Evolutionary conservation across 2,329 filamentous ascomycete species (phyloP).

Genomic region (Colletotrichum euphorbiae): DNA sequence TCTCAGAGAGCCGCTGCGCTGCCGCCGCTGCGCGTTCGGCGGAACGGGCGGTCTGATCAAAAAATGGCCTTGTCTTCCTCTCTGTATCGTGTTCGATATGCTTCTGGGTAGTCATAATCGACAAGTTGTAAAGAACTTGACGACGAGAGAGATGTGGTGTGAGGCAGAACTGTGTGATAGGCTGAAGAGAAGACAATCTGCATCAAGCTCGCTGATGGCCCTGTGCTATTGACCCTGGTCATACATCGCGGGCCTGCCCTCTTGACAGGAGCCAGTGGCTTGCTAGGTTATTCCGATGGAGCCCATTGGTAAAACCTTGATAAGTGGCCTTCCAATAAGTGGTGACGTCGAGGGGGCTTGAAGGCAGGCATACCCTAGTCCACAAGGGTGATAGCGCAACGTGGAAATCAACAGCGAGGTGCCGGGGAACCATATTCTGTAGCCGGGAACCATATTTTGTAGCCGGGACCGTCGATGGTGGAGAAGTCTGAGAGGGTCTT

Average conservation of each 20-base stretch:
- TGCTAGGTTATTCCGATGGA: conserved; percentile 37
- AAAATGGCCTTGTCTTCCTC: not conserved
- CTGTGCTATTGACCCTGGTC: conserved; percentile 19
- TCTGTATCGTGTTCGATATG: conserved; percentile 19
- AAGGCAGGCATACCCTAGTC: conserved; percentile 22
- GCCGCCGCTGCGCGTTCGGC: not conserved
- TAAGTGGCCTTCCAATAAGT: conserved; percentile 10
- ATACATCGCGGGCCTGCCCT: conserved; percentile 23
- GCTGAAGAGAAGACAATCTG: not conserved
- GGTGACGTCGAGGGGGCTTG: conserved; percentile 6
- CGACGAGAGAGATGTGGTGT: conserved; percentile 18
- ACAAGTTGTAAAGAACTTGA: conserved; percentile 23
- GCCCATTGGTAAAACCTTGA: conserved; percentile 27
- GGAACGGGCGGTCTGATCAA: not conserved
- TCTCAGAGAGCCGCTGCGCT: not conserved
- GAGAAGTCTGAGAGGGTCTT: conserved; percentile 23
- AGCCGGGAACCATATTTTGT: too few species aligned
- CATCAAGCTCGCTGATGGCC: conserved; percentile 9
- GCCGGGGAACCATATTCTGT: conserved; percentile 22
- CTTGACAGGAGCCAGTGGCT: conserved; percentile 28
- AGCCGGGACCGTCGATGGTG: conserved; percentile 21
- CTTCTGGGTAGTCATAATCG: conserved; percentile 21
- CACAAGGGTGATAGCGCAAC: conserved; percentile 39
- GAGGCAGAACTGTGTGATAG: conserved; percentile 18
- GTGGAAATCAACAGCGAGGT: conserved; percentile 33